Evolutionary conservation across 1,284 basidiomycete genomes (phyloP).

Genomic region (Sporisorium iseilematis-ciliati): DNA sequence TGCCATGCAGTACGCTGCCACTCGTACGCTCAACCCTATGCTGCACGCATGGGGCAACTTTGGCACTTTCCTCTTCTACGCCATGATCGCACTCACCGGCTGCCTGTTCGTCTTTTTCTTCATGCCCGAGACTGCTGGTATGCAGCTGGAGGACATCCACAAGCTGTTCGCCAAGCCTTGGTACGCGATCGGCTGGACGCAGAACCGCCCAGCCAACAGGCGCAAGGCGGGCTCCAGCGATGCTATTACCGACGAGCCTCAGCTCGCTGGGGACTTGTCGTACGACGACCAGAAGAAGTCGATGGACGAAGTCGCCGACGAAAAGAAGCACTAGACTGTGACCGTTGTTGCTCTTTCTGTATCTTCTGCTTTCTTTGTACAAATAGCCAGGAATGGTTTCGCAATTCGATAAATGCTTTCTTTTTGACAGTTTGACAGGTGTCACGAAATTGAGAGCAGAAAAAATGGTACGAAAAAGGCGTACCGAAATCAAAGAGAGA

Average conservation of each 20-base stretch:
- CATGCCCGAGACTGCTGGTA: conserved; percentile 54
- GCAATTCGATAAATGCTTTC: no score
- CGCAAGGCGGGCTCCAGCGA: conserved; percentile 12
- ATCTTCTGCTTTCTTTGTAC: neutral
- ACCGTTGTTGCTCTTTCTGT: neutral
- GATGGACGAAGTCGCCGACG: conserved; percentile 26
- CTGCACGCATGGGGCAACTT: conserved; percentile 41
- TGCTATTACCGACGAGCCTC: conserved; percentile 20
- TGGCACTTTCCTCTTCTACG: conserved; percentile 55
- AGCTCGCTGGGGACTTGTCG: conserved; percentile 20
- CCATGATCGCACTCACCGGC: conserved; percentile 31
- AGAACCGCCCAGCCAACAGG: conserved; percentile 36
- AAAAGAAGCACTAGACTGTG: conserved; percentile 30
- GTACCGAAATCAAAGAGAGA: no score
- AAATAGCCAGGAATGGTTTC: no score
- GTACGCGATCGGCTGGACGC: conserved; percentile 48
- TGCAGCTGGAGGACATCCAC: conserved; percentile 53
- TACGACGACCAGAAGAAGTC: conserved; percentile 33
- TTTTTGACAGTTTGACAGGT: no score
- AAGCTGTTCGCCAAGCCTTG: conserved; percentile 54
- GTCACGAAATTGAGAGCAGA: no score
- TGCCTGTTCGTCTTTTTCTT: conserved; percentile 55
- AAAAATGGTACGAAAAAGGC: no score
- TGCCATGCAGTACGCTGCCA: conserved; percentile 53
- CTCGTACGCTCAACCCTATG: conserved; percentile 54